A percentile compares a stretch with the other conserved stretches of the same genome.
These are phyloP conservation scores for Coemansia asiatica DNA, from an alignment of 192 early-diverging fungal species.

Conservation along the genomic window DNA sequence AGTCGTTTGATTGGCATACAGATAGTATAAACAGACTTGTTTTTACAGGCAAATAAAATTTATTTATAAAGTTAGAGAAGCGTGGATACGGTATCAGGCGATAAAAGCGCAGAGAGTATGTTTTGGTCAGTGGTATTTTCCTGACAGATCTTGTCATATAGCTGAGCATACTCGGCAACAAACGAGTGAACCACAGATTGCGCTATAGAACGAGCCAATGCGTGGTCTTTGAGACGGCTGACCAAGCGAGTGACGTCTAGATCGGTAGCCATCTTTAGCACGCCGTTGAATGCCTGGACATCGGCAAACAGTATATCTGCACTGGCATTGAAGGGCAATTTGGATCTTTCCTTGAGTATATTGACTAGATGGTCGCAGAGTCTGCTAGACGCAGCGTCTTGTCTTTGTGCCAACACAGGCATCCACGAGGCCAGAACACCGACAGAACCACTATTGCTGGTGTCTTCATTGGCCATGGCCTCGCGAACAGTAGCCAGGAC, in stretches of 20 bases:
- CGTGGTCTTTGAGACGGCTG: conserved; percentile 25
- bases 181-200: conserved; percentile 12
- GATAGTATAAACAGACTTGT: neutral
- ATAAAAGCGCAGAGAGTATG: neutral
- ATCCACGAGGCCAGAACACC: neutral
- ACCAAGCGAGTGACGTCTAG: conserved; percentile 31
- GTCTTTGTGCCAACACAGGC: neutral
- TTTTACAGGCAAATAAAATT: neutral
- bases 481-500: conserved; percentile 14
- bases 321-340: conserved; percentile 17
- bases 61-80: neutral
- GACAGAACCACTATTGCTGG: neutral
- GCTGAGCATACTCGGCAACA: conserved; percentile 21
- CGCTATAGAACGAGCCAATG: conserved; percentile 6
- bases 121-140: neutral
- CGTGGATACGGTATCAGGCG: conserved; percentile 13
- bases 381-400: neutral
- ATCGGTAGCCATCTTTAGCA: conserved; percentile 27
- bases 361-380: conserved; percentile 17
- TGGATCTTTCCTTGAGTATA: conserved; percentile 21
- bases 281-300: conserved; percentile 21
- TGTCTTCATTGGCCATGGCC: neutral
- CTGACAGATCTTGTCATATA: neutral
- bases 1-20: neutral
- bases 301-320: neutral